phyloP scores from a whole-genome alignment of 768 basidiomycete species.

The Rhodocollybia butyracea region DNA sequence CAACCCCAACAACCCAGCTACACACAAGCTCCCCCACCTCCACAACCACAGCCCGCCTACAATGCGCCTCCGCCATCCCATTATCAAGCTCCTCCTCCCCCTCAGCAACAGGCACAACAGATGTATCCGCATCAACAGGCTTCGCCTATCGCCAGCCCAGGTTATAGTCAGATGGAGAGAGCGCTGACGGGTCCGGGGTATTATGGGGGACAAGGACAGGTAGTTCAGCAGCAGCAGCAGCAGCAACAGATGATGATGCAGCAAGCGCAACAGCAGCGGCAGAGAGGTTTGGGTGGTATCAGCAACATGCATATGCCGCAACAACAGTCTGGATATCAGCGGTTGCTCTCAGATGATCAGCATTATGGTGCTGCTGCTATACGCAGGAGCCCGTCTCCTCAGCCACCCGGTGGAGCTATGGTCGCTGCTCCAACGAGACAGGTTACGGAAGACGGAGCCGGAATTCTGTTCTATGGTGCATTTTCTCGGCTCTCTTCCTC shows the following conservation, averaged over 20 bases:
- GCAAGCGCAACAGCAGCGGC: neutral
- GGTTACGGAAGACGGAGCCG: slow-evolving; percentile 10
- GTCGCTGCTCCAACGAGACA: slow-evolving; percentile 39
- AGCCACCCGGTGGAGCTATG: slow-evolving; percentile 35
- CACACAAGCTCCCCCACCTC: slow-evolving; percentile 17
- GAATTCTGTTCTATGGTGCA: slow-evolving; percentile 15
- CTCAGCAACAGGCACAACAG: slow-evolving; percentile 7
- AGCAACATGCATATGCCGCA: slow-evolving; percentile 1
- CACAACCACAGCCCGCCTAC: slow-evolving; percentile 15
- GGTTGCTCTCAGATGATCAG: neutral
- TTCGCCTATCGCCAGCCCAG: slow-evolving; percentile 11
- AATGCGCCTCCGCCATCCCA: neutral
- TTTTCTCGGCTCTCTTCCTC: neutral
- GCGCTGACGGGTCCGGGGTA: slow-evolving; percentile 3
- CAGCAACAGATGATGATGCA: neutral
- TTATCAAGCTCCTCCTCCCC: slow-evolving; percentile 5
- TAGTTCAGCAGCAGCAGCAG: neutral
- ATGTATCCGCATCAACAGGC: slow-evolving; percentile 14
- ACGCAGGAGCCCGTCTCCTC: slow-evolving; percentile 39
- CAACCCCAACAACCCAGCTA: slow-evolving; percentile 10
- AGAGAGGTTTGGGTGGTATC: too few species aligned
- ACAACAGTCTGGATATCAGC: slow-evolving; percentile 2
- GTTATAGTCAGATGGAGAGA: slow-evolving; percentile 16
- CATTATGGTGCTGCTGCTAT: neutral
- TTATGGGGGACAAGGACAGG: neutral